Conservation (phyloP, 495 filamentous ascomycete species). For the Bathelium albidoporum region DNA sequence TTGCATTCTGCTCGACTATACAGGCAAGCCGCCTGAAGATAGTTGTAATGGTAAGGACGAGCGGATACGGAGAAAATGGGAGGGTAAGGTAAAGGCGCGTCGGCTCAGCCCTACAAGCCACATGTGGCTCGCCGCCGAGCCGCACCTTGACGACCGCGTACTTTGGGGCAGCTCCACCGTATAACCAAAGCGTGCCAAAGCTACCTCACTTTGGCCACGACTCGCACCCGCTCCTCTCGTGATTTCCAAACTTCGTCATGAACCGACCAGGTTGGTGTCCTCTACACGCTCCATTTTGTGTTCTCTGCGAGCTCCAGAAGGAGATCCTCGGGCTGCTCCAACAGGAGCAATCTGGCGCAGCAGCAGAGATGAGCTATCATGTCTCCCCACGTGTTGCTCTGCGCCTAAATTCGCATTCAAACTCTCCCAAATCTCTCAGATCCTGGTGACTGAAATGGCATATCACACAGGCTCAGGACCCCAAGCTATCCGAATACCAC, state of each 20-base stretch:
- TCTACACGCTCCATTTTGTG: background rate
- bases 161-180: background rate
- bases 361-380: background rate
- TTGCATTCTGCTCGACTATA: background rate
- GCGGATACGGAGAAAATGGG: background rate
- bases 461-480: constrained; percentile 48
- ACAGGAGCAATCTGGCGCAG: background rate
- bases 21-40: background rate
- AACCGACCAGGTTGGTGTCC: constrained; percentile 11
- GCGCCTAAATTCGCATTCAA: background rate
- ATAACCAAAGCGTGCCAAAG: background rate
- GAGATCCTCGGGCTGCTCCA: background rate
- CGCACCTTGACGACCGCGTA: background rate
- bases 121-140: background rate
- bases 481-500: constrained; percentile 59
- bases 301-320: background rate
- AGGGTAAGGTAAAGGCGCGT: background rate
- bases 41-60: background rate
- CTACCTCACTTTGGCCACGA: background rate
- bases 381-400: background rate
- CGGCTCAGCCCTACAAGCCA: constrained; percentile 2
- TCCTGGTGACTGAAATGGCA: background rate
- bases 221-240: background rate
- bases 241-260: background rate
- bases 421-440: background rate